Evolutionary conservation across 306 rosid genomes (phyloP).

Genomic region (cucumber (Cucumis sativus)): Cucumber_9930_V3 NC_026658.2:23637501-23638000

Average conservation of each 20-base stretch:
- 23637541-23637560: background rate
- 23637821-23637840: conserved; percentile 28
- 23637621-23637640: background rate
- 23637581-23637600: background rate
- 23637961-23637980: conserved; percentile 33
- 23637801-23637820: conserved; percentile 42
- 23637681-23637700: background rate
- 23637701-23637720: background rate
- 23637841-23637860: conserved; percentile 54
- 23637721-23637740: conserved; percentile 53
- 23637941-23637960: conserved; percentile 20
- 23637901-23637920: background rate
- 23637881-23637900: background rate
- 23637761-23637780: conserved; percentile 33
- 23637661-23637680: background rate
- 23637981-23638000: conserved; percentile 51
- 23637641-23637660: background rate
- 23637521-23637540: background rate
- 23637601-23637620: background rate
- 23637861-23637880: background rate
- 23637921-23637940: conserved; percentile 65
- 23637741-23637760: conserved; percentile 42
- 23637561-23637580: background rate
- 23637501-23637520: background rate
- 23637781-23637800: conserved; percentile 58